Evolutionary conservation across 208 protist species (phyloP), one percentile per base, ranked within the genome.

Genomic region (Acanthamoeba castellanii): DNA sequence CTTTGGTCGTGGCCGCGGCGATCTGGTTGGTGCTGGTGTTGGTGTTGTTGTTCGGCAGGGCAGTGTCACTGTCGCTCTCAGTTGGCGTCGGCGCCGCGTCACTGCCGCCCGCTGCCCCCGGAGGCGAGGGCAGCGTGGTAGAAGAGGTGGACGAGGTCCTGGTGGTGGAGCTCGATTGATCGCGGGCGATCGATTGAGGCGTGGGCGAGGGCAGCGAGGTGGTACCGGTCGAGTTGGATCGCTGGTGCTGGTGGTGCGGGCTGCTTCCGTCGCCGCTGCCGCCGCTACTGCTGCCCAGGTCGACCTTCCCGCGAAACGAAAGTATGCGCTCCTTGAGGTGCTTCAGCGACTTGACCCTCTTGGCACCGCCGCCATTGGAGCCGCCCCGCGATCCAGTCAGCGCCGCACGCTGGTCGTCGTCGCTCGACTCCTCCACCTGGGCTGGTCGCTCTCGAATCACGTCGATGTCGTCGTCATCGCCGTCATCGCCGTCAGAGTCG

Each of bases 221-320:
- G 50, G 50, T 55, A 18, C 50, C 50, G 50, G 50, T 55, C 50
- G 50, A 55, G 50, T 18, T 55, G 59, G 59, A 11, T 11, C 25
- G 59, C 59, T 20, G 22, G 16, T 57, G 52, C 52, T 8, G 25
- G 14, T 66, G 59, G 2, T 18, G 59, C 59, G 1, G 13, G 50
- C 13, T 8, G 59, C 0, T 14, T 3, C 22, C 25, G 14, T 66
- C 25, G 59, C 59, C 59, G 59, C 20, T 22, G 55, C 59, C 37
- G 68, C 59, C 59, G 59, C 16, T 16, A 16, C 59, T 76, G 68
- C 68, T 85, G 70, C 22, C 32, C 25, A 85, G 34, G 27, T 85
- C 76, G 11, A 57, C 76, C 47, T 85, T 85, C 11, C 76, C 76
- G 18, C 76, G 34, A 25, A 85, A 85, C 42, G 76, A 85, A 20